Conservation (phyloP, 495 filamentous ascomycete species). For the Chaetomium cochliodes region DNA sequence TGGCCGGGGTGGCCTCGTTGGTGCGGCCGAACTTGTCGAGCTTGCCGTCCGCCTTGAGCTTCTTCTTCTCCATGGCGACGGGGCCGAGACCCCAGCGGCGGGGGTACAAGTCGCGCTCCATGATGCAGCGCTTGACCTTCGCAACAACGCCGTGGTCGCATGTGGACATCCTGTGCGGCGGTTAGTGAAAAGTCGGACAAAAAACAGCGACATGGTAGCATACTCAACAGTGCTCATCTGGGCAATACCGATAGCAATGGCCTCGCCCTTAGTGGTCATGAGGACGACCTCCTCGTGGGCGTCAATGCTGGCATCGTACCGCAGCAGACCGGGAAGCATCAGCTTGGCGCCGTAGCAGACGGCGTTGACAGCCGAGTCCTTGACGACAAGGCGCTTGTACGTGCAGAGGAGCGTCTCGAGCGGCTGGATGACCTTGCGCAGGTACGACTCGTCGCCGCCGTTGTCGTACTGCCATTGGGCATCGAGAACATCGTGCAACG, state of each 20-base stretch:
- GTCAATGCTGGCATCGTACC: constrained; percentile 82
- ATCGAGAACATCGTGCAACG: constrained; percentile 92
- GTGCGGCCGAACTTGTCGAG: constrained; percentile 93
- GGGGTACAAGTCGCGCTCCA: constrained; percentile 97
- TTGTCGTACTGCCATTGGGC: constrained; percentile 94
- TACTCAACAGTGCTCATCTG: constrained; percentile 62
- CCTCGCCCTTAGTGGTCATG: constrained; percentile 98
- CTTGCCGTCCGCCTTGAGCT: constrained; percentile 96
- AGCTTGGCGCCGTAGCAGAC: constrained; percentile 98
- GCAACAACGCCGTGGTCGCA: constrained; percentile 97
- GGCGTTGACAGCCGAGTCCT: constrained; percentile 92
- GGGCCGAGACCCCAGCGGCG: constrained; percentile 92
- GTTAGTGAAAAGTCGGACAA: neutral
- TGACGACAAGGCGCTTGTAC: constrained; percentile 95
- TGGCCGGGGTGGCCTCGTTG: constrained; percentile 86
- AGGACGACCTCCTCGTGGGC: constrained; percentile 64
- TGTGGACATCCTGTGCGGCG: constrained; percentile 57
- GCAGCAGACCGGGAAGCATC: constrained; percentile 91
- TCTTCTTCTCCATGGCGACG: constrained; percentile 92
- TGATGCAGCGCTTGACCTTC: constrained; percentile 95
- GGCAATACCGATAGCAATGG: constrained; percentile 90
- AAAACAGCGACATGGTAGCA: neutral
- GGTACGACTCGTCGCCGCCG: constrained; percentile 79
- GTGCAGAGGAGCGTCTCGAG: constrained; percentile 85
- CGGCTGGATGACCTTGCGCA: constrained; percentile 83